phyloP scores from a whole-genome alignment of 2,329 filamentous ascomycete species.

The Aspergillus transmontanensis region DNA sequence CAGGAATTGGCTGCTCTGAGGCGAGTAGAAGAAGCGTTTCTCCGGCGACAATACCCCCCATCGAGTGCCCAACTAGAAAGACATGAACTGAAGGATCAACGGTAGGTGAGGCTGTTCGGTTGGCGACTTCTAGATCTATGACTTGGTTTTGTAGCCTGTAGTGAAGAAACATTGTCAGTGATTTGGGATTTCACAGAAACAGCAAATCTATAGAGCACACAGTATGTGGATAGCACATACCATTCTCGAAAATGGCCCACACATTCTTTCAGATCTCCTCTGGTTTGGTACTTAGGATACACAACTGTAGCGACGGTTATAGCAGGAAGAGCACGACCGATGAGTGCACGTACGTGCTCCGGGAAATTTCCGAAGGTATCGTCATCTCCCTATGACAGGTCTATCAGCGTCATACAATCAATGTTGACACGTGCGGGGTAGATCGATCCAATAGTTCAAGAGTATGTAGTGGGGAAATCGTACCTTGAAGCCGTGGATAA shows the following conservation, averaged over 20 bases:
- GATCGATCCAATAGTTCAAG: not conserved
- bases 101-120: constrained; percentile 77
- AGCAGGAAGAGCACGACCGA: constrained; percentile 46
- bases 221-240: constrained; percentile 29
- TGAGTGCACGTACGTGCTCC: constrained; percentile 43
- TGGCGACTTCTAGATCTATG: constrained; percentile 88
- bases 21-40: constrained; percentile 79
- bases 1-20: constrained; percentile 60
- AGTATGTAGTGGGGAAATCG: constrained; percentile 4
- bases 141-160: constrained; percentile 82
- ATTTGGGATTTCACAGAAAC: not conserved
- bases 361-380: constrained; percentile 53
- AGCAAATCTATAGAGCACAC: too few species aligned
- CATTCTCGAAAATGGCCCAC: constrained; percentile 52
- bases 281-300: constrained; percentile 54
- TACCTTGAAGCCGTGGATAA: constrained; percentile 54
- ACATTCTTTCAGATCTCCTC: constrained; percentile 50
- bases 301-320: constrained; percentile 44
- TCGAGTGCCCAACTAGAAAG: constrained; percentile 83
- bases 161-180: not conserved
- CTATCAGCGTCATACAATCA: not conserved
- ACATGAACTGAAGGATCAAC: constrained; percentile 82
- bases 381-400: constrained; percentile 47
- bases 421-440: constrained; percentile 3
- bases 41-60: constrained; percentile 91